phyloP scores from a whole-genome alignment of 2,329 filamentous ascomycete genomes.

The Cytospora leucostoma region DNA sequence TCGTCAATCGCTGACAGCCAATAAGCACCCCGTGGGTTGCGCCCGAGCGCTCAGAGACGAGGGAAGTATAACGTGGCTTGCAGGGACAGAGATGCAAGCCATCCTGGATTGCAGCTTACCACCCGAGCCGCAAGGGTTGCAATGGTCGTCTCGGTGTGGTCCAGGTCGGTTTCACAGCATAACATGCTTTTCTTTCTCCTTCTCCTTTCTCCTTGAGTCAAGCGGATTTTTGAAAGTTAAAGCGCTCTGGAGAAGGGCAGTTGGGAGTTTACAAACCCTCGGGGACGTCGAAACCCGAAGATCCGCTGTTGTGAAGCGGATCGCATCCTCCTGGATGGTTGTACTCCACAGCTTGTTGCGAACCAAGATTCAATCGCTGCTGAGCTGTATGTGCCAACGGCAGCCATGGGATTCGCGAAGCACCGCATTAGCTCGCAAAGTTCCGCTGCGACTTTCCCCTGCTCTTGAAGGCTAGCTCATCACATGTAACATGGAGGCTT shows the following conservation, averaged over 20 bases:
- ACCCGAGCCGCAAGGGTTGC: constrained; percentile 11
- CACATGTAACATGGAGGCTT: not conserved
- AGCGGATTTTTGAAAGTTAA: not conserved
- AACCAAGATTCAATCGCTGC: not conserved
- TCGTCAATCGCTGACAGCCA: constrained; percentile 12
- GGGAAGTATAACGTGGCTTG: constrained; percentile 1
- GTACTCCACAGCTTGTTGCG: not conserved
- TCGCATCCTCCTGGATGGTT: constrained; percentile 6
- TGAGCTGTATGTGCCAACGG: not conserved
- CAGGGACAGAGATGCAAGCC: constrained; percentile 3
- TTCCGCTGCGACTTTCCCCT: constrained; percentile 4
- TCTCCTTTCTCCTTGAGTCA: not conserved
- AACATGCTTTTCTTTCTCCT: not conserved
- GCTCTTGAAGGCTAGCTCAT: constrained; percentile 2
- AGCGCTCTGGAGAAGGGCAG: not conserved
- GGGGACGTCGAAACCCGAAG: constrained; percentile 5
- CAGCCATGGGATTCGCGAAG: constrained; percentile 11
- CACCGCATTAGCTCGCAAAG: constrained; percentile 19
- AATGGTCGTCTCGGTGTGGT: constrained; percentile 3
- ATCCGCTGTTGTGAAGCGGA: constrained; percentile 14
- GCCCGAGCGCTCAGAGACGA: constrained; percentile 10
- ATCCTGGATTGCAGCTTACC: constrained; percentile 9
- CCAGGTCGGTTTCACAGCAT: constrained; percentile 8
- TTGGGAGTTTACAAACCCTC: not conserved
- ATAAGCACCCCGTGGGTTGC: constrained; percentile 15